These are phyloP conservation scores for Boletus pseudopeckii DNA, from an alignment of 768 basidiomycete genomes.

Conservation along the genomic window DNA sequence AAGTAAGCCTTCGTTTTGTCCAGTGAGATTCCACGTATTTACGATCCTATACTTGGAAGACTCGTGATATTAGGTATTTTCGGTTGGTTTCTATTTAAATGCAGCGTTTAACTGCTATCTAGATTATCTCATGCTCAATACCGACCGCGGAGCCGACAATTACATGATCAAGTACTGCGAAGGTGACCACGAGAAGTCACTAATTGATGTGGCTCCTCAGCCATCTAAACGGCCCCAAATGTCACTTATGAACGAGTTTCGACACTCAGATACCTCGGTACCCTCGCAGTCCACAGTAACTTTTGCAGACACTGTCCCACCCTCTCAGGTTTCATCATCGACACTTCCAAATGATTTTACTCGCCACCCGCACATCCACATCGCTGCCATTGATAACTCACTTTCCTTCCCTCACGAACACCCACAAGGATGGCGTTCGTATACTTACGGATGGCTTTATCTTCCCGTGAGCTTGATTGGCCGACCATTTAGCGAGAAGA, in stretches of 20 bases:
- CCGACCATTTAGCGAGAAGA: constrained; percentile 79
- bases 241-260: constrained; percentile 71
- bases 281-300: constrained; percentile 39
- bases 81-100: not conserved
- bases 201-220: constrained; percentile 77
- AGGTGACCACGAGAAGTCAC: constrained; percentile 70
- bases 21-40: constrained; percentile 4
- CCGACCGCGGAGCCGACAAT: constrained; percentile 82
- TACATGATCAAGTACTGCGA: constrained; percentile 93
- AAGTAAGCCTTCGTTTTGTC: constrained; percentile 48
- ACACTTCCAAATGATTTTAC: constrained; percentile 42
- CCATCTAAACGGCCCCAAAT: constrained; percentile 62
- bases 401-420: constrained; percentile 91
- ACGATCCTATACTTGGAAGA: constrained; percentile 36
- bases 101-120: constrained; percentile 1
- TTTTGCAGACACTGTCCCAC: constrained; percentile 37
- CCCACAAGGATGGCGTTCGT: constrained; percentile 75
- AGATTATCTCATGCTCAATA: constrained; percentile 94
- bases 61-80: constrained; percentile 74
- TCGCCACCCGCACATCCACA: constrained; percentile 77
- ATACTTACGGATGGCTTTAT: constrained; percentile 87
- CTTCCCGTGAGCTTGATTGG: constrained; percentile 84
- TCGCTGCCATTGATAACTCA: constrained; percentile 92
- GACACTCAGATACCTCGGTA: constrained; percentile 41
- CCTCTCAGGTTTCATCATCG: constrained; percentile 35